Evolutionary conservation across 768 basidiomycete species (phyloP).

Genomic region (Tylopilus felleus): DNA sequence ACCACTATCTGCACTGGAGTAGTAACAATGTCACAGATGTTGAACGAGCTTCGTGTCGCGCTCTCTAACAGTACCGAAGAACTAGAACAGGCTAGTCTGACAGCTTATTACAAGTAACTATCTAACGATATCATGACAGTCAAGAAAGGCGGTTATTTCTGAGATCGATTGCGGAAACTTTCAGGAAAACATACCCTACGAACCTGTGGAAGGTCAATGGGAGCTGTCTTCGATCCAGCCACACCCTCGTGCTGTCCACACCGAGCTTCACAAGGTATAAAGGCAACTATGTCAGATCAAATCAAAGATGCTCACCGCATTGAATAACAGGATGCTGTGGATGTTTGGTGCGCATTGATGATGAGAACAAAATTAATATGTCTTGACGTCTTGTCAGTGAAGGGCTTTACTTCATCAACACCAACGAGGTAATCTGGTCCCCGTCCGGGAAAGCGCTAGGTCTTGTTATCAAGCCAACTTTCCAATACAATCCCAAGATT

Average conservation of each 20-base stretch:
- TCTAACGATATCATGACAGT: conserved; percentile 7
- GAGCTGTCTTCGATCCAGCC: conserved; percentile 6
- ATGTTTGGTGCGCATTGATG: conserved; percentile 9
- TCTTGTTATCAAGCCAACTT: conserved; percentile 23
- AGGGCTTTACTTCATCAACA: conserved; percentile 10
- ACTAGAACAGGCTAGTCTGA: conserved; percentile 18
- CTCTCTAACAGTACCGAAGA: conserved; percentile 17
- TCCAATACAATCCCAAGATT: conserved; percentile 27
- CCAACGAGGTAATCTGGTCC: conserved; percentile 22
- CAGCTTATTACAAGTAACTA: neutral
- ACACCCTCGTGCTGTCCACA: neutral
- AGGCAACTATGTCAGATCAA: neutral
- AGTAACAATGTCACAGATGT: conserved; percentile 10
- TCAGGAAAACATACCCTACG: conserved; percentile 6
- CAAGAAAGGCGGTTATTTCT: conserved; percentile 5
- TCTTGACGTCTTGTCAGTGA: conserved; percentile 4
- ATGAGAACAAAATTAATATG: neutral
- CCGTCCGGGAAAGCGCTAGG: conserved; percentile 21
- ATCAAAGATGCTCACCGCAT: neutral
- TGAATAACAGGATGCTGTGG: conserved; percentile 2
- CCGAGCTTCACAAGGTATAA: conserved; percentile 17
- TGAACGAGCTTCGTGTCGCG: conserved; percentile 18
- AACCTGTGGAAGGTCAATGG: conserved; percentile 12
- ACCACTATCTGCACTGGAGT: neutral
- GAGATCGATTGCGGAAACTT: conserved; percentile 17